Evolutionary conservation across 108 stramenopile genomes (phyloP).

Genomic region (Skeletonema marinoi): DNA sequence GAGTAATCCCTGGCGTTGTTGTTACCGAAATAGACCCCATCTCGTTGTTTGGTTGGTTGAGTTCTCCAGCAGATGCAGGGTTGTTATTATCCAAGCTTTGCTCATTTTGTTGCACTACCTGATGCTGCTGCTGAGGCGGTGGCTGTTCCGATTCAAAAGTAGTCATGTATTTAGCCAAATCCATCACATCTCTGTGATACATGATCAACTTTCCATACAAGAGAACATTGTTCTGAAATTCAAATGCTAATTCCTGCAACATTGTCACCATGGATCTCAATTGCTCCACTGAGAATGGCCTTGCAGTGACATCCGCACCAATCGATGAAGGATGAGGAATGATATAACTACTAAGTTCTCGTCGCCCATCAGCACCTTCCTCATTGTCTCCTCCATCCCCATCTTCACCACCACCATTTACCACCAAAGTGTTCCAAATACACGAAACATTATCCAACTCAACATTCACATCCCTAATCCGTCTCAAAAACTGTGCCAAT

Average conservation of each 20-base stretch:
- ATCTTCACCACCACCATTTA: neutral
- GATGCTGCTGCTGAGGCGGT: neutral
- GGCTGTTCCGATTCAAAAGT: neutral
- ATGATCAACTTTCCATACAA: neutral
- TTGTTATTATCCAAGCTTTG: neutral
- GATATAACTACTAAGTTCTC: conserved; percentile 12
- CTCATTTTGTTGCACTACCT: neutral
- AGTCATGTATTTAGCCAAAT: neutral
- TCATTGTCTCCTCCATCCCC: neutral
- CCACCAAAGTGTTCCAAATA: conserved; percentile 1
- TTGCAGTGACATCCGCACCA: neutral
- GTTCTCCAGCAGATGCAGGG: neutral
- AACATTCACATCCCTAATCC: neutral
- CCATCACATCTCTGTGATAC: conserved; percentile 15
- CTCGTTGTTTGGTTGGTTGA: neutral
- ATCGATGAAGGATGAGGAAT: conserved; percentile 17
- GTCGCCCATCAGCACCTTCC: neutral
- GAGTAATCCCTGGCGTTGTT: neutral
- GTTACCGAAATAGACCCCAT: neutral
- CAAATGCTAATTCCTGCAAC: conserved; percentile 7
- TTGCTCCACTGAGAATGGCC: conserved; percentile 11
- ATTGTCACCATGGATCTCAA: conserved; percentile 5
- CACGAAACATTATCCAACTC: conserved; percentile 7
- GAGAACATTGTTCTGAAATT: neutral
- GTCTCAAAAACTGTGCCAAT: conserved; percentile 7